Percentiles rank a stretch among this genome's conserved stretches.
phyloP scores from a whole-genome alignment of 345 rosid genomes.

The Physaria fendleri region DNA sequence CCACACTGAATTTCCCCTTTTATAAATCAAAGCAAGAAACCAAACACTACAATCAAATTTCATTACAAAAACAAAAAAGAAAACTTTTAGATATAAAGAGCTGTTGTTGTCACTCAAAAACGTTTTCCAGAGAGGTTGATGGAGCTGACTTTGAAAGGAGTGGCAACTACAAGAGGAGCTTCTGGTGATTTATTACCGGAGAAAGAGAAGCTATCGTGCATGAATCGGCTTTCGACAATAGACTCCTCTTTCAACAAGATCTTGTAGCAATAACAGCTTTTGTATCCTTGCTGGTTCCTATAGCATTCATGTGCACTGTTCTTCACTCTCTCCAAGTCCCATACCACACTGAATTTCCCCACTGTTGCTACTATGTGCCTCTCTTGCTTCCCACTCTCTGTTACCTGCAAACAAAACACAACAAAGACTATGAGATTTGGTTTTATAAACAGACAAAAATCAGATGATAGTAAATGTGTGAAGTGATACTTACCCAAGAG shows the following conservation, averaged over 20 bases:
- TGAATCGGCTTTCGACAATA: slow-evolving; percentile 87
- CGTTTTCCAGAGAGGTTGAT: slow-evolving; percentile 78
- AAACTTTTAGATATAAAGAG: not conserved
- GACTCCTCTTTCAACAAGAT: slow-evolving; percentile 87
- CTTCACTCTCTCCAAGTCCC: slow-evolving; percentile 98
- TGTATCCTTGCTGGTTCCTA: slow-evolving; percentile 80
- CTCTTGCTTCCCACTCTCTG: slow-evolving; percentile 87
- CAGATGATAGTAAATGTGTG: not conserved
- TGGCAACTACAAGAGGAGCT: slow-evolving; percentile 94
- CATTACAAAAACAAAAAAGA: slow-evolving; percentile 20
- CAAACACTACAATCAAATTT: slow-evolving; percentile 11
- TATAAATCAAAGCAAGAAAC: too few species aligned
- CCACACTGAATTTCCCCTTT: slow-evolving; percentile 94
- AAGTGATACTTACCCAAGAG: slow-evolving; percentile 77
- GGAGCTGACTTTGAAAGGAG: slow-evolving; percentile 92
- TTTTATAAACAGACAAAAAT: not conserved
- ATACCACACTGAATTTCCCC: slow-evolving; percentile 91
- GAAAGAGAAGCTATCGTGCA: slow-evolving; percentile 74
- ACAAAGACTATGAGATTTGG: not conserved
- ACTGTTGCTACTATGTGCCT: slow-evolving; percentile 87
- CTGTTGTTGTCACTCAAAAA: slow-evolving; percentile 8
- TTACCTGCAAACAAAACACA: slow-evolving; percentile 46
- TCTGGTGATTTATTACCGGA: slow-evolving; percentile 62
- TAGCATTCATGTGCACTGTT: slow-evolving; percentile 80
- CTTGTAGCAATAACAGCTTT: slow-evolving; percentile 96